Base-by-base conservation (phyloP, 2,329 filamentous ascomycete species). In the Beauveria medogensis region DNA sequence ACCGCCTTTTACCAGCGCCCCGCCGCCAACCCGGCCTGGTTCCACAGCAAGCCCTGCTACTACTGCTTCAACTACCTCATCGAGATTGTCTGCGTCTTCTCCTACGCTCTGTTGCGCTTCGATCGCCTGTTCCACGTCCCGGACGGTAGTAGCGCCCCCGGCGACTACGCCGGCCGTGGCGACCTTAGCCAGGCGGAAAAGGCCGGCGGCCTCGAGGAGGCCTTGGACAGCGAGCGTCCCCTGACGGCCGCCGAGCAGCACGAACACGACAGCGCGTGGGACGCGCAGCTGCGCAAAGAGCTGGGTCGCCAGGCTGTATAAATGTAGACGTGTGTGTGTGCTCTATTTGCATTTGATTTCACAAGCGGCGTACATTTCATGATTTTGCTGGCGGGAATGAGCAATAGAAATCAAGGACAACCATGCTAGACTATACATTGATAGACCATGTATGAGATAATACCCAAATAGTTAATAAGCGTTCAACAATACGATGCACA, bases 21-120 rank as follows among this genome's bases (percentile, higher is more conserved):
- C 3, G 67, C 68, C 60, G 75, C 50, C 12, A 47, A 83, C 61
- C 85, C 89, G 2, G 86, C 86, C 5, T 89, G 86, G 81, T 93
- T 87, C 70, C 82, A 91, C 67, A 77, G 77, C 68, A 89, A 87
- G 70, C 82, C 85, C 2, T 84, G 82, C 67, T 96, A 91, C 77
- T 96, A 94, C 75, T 75, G 85, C 69, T 90, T 94, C 77, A 89
- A 90, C 74, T 95, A 90, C 69, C 77, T 76, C 18, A 78, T 92
- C 43, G 92, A 96, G 73, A 75, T 92, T 46, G 69, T 88, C 26
- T 84, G 91, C 43, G 80, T 93, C 5, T 81, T 80, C 58, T 74
- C 86, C 9, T 93, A 90, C 73, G 80, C 86, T 0, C 68, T 88
- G 18, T 73, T 81, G 22, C 82, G 91, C 37, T 85, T 94, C 63